Conservation (phyloP, 345 rosid species). For the Brassica rapa region DNA sequence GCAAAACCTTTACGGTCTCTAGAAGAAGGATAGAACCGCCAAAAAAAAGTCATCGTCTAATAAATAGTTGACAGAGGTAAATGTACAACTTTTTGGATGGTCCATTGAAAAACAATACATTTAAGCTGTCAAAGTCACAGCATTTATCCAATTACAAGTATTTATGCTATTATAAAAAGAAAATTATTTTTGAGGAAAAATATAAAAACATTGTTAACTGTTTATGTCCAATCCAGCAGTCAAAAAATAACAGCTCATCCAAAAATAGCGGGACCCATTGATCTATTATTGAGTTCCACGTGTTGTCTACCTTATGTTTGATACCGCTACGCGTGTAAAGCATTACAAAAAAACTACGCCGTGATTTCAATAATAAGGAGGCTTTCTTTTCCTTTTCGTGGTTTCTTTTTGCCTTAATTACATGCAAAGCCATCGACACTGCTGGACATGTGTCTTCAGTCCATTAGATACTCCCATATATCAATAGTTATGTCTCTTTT, state of each 20-base stretch:
- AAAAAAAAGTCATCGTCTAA: conserved; percentile 16
- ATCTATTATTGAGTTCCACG: conserved; percentile 35
- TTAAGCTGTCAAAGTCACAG: conserved; percentile 24
- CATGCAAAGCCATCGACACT: conserved; percentile 20
- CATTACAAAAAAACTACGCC: conserved; percentile 14
- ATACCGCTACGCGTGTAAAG: conserved; percentile 30
- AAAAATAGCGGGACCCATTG: conserved; percentile 23
- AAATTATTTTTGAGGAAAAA: not conserved
- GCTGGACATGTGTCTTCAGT: conserved; percentile 5
- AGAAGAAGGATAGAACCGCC: conserved; percentile 5
- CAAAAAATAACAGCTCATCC: conserved; percentile 36
- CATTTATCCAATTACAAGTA: conserved; percentile 16
- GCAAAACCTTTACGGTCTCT: not conserved
- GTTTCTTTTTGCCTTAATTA: conserved; percentile 18
- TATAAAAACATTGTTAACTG: not conserved
- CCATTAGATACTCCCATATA: conserved; percentile 19
- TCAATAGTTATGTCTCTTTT: conserved; percentile 11
- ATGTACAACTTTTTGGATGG: conserved; percentile 12
- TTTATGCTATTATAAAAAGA: too few relatives aligned
- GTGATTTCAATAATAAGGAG: conserved; percentile 37
- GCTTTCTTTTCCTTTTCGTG: conserved; percentile 4
- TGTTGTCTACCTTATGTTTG: conserved; percentile 21
- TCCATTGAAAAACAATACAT: not conserved
- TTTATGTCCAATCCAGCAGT: conserved; percentile 27
- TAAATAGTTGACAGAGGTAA: conserved; percentile 29